These are phyloP conservation scores for Letharia columbiana DNA, from an alignment of 495 filamentous ascomycete genomes.

Conservation along the genomic window DNA sequence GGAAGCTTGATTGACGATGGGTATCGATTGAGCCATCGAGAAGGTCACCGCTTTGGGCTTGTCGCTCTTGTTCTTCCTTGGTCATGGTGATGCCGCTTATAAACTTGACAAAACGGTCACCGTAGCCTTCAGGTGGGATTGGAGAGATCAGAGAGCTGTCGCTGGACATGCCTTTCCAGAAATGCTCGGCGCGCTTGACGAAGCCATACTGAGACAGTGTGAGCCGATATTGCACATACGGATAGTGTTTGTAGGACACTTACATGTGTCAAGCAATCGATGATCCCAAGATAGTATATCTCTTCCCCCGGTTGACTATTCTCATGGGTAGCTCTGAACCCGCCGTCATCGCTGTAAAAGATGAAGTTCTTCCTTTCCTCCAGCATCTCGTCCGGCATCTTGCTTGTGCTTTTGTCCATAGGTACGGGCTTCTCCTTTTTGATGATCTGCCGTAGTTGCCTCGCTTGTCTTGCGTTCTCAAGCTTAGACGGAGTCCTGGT, in stretches of 20 bases:
- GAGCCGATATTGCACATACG: not conserved
- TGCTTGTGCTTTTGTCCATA: constrained; percentile 69
- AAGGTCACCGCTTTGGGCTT: constrained; percentile 44
- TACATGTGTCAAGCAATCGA: constrained; percentile 94
- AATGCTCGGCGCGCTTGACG: constrained; percentile 81
- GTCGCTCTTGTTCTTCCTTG: constrained; percentile 65
- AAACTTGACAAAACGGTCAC: constrained; percentile 89
- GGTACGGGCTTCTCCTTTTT: constrained; percentile 87
- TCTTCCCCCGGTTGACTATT: constrained; percentile 76
- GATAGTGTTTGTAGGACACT: constrained; percentile 31
- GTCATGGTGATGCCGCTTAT: constrained; percentile 86
- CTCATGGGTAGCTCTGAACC: constrained; percentile 88
- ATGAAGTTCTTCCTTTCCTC: constrained; percentile 59
- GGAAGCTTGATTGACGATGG: constrained; percentile 19
- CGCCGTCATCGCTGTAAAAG: constrained; percentile 92
- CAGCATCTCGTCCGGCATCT: constrained; percentile 82
- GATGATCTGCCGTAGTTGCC: constrained; percentile 84
- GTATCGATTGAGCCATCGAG: constrained; percentile 31
- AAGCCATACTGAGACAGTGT: constrained; percentile 62
- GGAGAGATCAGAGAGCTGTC: constrained; percentile 83
- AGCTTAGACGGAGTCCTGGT: constrained; percentile 91
- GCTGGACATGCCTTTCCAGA: constrained; percentile 82
- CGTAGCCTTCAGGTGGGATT: constrained; percentile 84
- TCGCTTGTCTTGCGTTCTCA: constrained; percentile 84
- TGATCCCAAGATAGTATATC: constrained; percentile 96